These are phyloP conservation scores for Neospora caninum DNA, from an alignment of 169 alveolate genomes.

Conservation along the genomic window DNA sequence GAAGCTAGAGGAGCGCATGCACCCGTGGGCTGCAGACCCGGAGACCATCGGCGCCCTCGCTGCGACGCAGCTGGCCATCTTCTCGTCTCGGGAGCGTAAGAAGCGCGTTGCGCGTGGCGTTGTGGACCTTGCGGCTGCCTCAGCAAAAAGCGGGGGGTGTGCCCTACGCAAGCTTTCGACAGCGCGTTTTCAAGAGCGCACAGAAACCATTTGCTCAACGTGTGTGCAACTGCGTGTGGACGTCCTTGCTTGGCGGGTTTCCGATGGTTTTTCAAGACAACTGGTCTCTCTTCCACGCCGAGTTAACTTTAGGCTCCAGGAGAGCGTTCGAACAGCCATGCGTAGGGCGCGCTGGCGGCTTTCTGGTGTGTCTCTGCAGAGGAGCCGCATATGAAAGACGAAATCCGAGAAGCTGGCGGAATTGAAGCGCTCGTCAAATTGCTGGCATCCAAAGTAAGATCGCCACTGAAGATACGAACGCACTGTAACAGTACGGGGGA, in stretches of 20 bases:
- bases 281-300: no score
- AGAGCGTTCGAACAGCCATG: no score
- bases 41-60: conserved; percentile 95
- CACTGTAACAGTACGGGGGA: not conserved
- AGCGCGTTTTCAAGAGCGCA: no score
- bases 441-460: conserved; percentile 71
- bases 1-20: conserved; percentile 88
- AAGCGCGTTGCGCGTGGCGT: not conserved
- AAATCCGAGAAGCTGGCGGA: conserved; percentile 83
- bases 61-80: conserved; percentile 93
- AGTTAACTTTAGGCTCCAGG: no score
- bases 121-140: not conserved
- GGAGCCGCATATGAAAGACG: conserved; percentile 84
- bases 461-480: not conserved
- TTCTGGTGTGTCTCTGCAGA: conserved; percentile 53
- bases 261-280: no score
- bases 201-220: no score
- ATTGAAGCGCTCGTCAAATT: conserved; percentile 82
- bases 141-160: no score
- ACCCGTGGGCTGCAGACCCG: conserved; percentile 96
- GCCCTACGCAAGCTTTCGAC: no score
- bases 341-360: not conserved
- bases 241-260: no score
- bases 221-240: no score
- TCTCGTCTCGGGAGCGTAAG: conserved; percentile 82